Conservation (phyloP, 2,329 filamentous ascomycete species). For the Chrysoporthe deuterocubensis region DNA sequence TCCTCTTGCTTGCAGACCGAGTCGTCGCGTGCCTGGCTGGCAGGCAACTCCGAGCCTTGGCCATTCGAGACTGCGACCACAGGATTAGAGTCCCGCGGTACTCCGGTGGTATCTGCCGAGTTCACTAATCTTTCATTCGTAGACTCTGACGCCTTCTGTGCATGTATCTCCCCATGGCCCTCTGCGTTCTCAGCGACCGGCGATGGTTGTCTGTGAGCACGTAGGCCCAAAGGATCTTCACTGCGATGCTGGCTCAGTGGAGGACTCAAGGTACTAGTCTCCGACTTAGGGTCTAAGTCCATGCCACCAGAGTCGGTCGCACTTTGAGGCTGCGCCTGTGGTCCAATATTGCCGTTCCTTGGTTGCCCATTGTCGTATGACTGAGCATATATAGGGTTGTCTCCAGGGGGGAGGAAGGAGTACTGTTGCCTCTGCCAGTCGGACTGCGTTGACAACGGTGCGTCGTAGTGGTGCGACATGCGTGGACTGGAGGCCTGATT, state of each 20-base stretch:
- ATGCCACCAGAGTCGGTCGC: slow-evolving; percentile 48
- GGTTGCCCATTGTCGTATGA: slow-evolving; percentile 47
- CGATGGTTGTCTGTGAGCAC: slow-evolving; percentile 46
- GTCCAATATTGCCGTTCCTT: slow-evolving; percentile 42
- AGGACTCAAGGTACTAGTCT: slow-evolving; percentile 36
- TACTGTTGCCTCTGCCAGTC: slow-evolving; percentile 60
- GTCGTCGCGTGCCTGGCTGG: slow-evolving; percentile 43
- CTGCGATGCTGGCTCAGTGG: slow-evolving; percentile 42
- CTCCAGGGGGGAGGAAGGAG: slow-evolving; percentile 52
- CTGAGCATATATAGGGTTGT: slow-evolving; percentile 50
- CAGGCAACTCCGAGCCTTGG: slow-evolving; percentile 40
- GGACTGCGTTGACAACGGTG: slow-evolving; percentile 56
- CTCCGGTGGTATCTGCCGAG: slow-evolving; percentile 44
- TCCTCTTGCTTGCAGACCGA: slow-evolving; percentile 50
- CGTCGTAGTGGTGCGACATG: slow-evolving; percentile 62
- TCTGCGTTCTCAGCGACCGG: slow-evolving; percentile 43
- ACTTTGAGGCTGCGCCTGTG: slow-evolving; percentile 45
- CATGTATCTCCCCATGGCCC: slow-evolving; percentile 39
- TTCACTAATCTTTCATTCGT: slow-evolving; percentile 45
- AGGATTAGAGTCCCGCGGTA: slow-evolving; percentile 47
- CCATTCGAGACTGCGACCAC: slow-evolving; percentile 45
- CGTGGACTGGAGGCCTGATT: slow-evolving; percentile 52
- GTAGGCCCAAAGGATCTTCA: slow-evolving; percentile 47
- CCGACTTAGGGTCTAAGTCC: slow-evolving; percentile 69
- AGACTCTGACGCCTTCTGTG: slow-evolving; percentile 43